These are phyloP conservation scores for Dioszegia crocea DNA, from an alignment of 768 basidiomycete species.

Conservation along the genomic window DNA sequence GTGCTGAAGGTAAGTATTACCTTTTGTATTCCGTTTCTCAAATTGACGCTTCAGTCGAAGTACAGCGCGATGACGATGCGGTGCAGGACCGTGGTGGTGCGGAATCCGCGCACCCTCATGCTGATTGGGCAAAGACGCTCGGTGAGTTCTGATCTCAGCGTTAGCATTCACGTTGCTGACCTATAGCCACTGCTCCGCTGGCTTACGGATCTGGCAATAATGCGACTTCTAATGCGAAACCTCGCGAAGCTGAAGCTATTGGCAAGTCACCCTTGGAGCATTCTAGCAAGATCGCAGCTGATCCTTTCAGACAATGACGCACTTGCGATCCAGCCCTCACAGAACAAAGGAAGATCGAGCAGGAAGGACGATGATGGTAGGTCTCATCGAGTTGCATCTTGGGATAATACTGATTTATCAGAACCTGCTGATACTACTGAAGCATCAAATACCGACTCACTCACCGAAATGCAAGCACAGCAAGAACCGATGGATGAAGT, in stretches of 20 bases:
- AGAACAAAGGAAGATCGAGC: slow-evolving; percentile 8
- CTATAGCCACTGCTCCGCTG: slow-evolving; percentile 1
- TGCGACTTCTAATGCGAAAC: neutral
- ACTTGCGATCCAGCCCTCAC: neutral
- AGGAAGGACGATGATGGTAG: neutral
- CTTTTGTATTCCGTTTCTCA: too few species aligned
- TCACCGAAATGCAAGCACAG: neutral
- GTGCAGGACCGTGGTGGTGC: neutral
- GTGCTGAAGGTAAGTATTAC: too few species aligned
- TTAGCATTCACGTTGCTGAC: neutral
- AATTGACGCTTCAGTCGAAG: slow-evolving; percentile 12
- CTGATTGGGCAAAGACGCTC: neutral
- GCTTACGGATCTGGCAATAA: neutral
- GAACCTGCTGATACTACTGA: slow-evolving; percentile 1
- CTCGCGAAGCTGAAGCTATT: neutral
- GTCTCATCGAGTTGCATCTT: neutral
- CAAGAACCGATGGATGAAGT: neutral
- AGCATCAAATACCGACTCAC: slow-evolving; percentile 1
- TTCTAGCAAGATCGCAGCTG: neutral
- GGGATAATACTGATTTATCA: neutral
- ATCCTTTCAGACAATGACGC: slow-evolving; percentile 5
- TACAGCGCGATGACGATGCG: slow-evolving; percentile 13
- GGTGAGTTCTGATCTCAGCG: neutral
- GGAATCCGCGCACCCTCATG: slow-evolving; percentile 6
- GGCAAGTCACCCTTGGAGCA: neutral